A percentile compares a stretch with the other conserved stretches of the same genome.
These are phyloP conservation scores for Pyricularia sp. DNA, from an alignment of 2,329 filamentous ascomycete species.

Conservation along the genomic window DNA sequence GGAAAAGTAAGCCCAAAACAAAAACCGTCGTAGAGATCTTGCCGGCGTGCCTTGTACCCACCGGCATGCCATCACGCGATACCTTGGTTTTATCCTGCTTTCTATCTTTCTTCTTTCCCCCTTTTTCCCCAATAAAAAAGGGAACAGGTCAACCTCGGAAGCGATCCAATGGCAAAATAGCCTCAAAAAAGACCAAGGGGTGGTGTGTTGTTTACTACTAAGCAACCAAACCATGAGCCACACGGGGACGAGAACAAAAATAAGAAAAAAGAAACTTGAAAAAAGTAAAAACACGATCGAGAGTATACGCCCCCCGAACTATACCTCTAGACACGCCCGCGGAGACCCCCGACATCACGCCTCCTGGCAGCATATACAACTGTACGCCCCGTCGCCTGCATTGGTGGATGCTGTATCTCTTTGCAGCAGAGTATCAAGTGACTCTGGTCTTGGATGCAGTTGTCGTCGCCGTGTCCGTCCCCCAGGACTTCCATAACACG, in stretches of 20 bases:
- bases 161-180: background rate
- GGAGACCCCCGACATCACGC: no score
- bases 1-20: background rate
- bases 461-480: no score
- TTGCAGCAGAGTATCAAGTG: no score
- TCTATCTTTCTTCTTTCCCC: background rate
- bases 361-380: no score
- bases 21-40: background rate
- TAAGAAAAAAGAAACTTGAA: constrained; percentile 7
- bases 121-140: background rate
- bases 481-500: no score
- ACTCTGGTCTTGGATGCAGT: no score
- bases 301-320: no score
- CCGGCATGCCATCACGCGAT: background rate
- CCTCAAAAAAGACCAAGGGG: background rate
- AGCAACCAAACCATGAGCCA: background rate
- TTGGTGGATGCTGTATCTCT: no score
- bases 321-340: no score
- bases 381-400: no score
- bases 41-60: background rate
- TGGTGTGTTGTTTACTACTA: background rate
- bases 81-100: background rate
- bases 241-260: no score
- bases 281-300: constrained; percentile 8
- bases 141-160: background rate